Evolutionary conservation across 1,284 basidiomycete genomes (phyloP), one percentile per base, ranked within the genome.

Genomic region (Inonotus obliquus): DNA sequence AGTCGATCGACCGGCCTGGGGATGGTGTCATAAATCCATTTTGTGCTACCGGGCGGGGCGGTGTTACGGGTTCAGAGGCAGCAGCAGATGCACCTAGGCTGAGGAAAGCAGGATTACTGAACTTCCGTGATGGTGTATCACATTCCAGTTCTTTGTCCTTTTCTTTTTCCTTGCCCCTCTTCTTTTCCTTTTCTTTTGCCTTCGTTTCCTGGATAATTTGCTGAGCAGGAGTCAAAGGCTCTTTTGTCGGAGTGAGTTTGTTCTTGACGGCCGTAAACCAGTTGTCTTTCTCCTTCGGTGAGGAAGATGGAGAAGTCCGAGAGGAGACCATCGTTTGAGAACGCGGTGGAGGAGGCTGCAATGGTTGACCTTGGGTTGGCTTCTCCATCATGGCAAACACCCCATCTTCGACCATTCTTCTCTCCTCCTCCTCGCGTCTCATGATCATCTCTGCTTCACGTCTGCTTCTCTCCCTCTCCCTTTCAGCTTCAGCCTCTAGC

Each of bases 241-340:
- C 87, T 67, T 91, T 92, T 13, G 86, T 86, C 4, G 89, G 87
- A 0, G 89, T 91, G n/a, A 92, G 78, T 66, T 76, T 83, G 66
- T 81, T 82, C 76, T 87, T 91, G 2, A 89, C 82, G 1, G 81
- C 75, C 6, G 80, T 71, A 86, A 89, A 91, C 87, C 90, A 90
- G 55, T 76, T 75, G 41, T 69, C 68, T 1, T 71, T 71, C 7
- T 86, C 86, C 71, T 87, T 87, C 67, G 84, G 80, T 1, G 86
- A 86, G 4, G 77, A 71, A 2, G 83, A 78, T 1, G 86, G 84
- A 1, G 87, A 85, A 1, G 86, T 81, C 0, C 85, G 78, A 48
- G 82, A 81, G 10, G 72, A 67, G 10, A 81, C 74, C 67, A 79
- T 68, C 0, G 82, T 81, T 66, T 84, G 81, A 0, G 84, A 77